These are phyloP conservation scores for Xylariaceae sp. DNA, from an alignment of 2,329 filamentous ascomycete species.

Conservation along the genomic window DNA sequence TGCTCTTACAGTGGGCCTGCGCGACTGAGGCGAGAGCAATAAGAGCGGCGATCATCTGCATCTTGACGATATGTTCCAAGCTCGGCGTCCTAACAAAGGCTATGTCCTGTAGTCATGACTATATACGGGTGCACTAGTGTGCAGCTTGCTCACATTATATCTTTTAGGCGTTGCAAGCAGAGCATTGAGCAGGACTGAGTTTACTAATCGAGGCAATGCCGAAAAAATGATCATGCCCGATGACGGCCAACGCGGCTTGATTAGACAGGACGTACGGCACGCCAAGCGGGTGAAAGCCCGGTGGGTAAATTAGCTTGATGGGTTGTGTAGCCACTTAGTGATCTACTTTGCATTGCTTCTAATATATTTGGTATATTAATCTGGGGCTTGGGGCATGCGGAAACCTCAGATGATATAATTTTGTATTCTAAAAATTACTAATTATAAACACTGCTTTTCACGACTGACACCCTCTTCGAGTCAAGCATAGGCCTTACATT, in stretches of 20 bases:
- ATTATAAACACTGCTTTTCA: slow-evolving; percentile 6
- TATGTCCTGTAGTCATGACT: background rate
- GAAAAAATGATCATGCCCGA: slow-evolving; percentile 14
- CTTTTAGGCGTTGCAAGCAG: background rate
- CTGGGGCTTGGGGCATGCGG: background rate
- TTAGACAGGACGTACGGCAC: slow-evolving; percentile 14
- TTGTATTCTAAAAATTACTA: no score
- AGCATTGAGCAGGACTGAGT: background rate
- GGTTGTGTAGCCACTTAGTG: slow-evolving; percentile 4
- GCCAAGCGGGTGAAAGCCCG: slow-evolving; percentile 5
- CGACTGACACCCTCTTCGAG: background rate
- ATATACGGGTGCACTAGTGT: background rate
- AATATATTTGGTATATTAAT: slow-evolving; percentile 12
- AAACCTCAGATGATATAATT: slow-evolving; percentile 6
- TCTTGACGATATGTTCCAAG: slow-evolving; percentile 18
- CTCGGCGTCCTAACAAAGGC: background rate
- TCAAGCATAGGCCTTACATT: background rate
- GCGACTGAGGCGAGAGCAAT: slow-evolving; percentile 37
- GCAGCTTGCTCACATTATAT: slow-evolving; percentile 7
- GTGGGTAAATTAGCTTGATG: slow-evolving; percentile 20
- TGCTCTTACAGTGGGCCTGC: slow-evolving; percentile 48
- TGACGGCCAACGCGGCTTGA: slow-evolving; percentile 17
- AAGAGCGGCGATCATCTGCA: slow-evolving; percentile 35
- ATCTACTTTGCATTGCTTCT: background rate
- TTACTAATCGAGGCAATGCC: slow-evolving; percentile 1